Conservation (phyloP, 345 rosid genomes). For the Pistacia integerrima region DNA sequence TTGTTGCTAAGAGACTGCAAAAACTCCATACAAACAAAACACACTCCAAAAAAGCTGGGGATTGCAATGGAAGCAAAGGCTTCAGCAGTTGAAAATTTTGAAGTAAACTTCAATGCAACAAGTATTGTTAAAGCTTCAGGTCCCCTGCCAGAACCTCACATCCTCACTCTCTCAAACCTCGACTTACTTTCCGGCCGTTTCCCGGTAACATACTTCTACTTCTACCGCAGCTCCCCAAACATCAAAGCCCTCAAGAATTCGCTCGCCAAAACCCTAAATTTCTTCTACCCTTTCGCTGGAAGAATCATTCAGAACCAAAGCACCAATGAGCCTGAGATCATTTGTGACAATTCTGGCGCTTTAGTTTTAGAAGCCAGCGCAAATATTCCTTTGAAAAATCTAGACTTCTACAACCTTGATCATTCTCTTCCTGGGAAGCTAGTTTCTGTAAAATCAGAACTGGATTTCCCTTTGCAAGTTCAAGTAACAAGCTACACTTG, state of each 20-base stretch:
- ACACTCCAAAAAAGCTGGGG: not conserved
- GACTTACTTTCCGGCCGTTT: conserved; percentile 92
- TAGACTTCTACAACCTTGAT: conserved; percentile 63
- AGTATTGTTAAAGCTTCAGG: conserved; percentile 50
- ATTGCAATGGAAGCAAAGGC: conserved; percentile 26
- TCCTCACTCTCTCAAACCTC: conserved; percentile 67
- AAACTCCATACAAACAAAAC: no score
- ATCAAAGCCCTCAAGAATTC: conserved; percentile 47
- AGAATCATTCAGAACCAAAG: conserved; percentile 50
- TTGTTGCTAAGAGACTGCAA: no score
- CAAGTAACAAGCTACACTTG: conserved; percentile 62
- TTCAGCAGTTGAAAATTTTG: conserved; percentile 26
- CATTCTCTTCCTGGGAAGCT: conserved; percentile 53
- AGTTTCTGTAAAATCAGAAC: conserved; percentile 35
- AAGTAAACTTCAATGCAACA: conserved; percentile 42
- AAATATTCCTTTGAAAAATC: conserved; percentile 41
- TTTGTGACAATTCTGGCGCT: conserved; percentile 70
- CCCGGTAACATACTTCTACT: conserved; percentile 78
- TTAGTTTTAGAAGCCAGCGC: conserved; percentile 58
- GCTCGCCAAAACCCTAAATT: conserved; percentile 53
- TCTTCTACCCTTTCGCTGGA: conserved; percentile 78
- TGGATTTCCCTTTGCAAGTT: conserved; percentile 53
- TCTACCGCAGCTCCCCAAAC: conserved; percentile 43
- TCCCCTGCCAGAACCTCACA: conserved; percentile 26
- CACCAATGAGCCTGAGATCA: conserved; percentile 57